These are phyloP conservation scores for Aphanomyces cochlioides DNA, from an alignment of 352 stramenopile species.

Conservation along the genomic window DNA sequence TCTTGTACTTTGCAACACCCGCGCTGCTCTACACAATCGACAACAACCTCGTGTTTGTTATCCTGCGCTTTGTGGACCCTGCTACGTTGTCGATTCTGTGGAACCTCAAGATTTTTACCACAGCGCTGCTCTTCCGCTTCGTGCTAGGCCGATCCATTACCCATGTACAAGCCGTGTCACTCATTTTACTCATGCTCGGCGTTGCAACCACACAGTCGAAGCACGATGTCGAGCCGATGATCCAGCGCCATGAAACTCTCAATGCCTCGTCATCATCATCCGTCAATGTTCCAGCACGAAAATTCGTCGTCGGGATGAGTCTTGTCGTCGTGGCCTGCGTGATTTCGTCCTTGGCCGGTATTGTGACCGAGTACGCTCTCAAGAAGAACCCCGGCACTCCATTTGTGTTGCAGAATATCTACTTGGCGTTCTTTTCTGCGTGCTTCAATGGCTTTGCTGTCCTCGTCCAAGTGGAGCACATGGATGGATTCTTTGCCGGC, in stretches of 20 bases:
- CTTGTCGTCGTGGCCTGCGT: constrained; percentile 69
- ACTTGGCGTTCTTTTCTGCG: constrained; percentile 79
- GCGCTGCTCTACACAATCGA: constrained; percentile 85
- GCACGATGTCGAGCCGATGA: constrained; percentile 44
- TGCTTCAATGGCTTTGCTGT: constrained; percentile 72
- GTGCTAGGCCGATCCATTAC: constrained; percentile 69
- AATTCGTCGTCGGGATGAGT: constrained; percentile 47
- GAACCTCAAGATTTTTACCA: constrained; percentile 87
- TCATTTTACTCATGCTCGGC: constrained; percentile 67
- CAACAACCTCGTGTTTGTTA: constrained; percentile 88
- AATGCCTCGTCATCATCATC: constrained; percentile 3
- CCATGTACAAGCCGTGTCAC: constrained; percentile 70
- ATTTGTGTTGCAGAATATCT: constrained; percentile 76
- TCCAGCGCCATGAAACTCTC: constrained; percentile 11
- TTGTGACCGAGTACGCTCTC: constrained; percentile 83
- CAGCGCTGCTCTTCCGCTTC: constrained; percentile 76
- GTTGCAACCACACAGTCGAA: constrained; percentile 79
- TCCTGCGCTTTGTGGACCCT: constrained; percentile 79
- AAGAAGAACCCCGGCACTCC: constrained; percentile 65
- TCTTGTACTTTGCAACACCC: constrained; percentile 71
- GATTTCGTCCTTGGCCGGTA: constrained; percentile 77
- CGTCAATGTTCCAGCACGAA: constrained; percentile 10
- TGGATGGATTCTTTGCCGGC: constrained; percentile 65
- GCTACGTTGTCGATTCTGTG: constrained; percentile 82
- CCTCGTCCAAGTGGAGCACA: constrained; percentile 42